These are phyloP conservation scores for Kodamaea fukazawae DNA, from an alignment of 805 yeast species.

Conservation along the genomic window DNA sequence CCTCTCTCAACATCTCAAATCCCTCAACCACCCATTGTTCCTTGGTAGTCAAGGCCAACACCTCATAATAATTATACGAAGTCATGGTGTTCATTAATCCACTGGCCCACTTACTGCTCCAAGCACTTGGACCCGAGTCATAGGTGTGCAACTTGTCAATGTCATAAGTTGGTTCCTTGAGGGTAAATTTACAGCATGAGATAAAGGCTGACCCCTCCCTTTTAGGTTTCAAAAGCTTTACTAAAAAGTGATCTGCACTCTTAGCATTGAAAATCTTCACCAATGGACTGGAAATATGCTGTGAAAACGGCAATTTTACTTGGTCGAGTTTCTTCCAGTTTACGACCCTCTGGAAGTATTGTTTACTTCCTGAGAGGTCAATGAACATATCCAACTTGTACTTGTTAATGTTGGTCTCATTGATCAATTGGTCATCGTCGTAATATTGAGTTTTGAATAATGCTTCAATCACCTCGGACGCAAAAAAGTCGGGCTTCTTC, in stretches of 20 bases:
- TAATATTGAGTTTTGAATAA: constrained; percentile 23
- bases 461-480: constrained; percentile 35
- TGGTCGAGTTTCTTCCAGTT: constrained; percentile 29
- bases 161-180: constrained; percentile 32
- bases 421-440: constrained; percentile 18
- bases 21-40: constrained; percentile 37
- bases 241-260: constrained; percentile 30
- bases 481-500: constrained; percentile 38
- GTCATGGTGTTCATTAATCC: constrained; percentile 29
- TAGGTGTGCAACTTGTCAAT: constrained; percentile 27
- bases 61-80: constrained; percentile 36
- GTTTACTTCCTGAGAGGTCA: constrained; percentile 41
- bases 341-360: constrained; percentile 32
- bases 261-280: constrained; percentile 25
- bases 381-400: constrained; percentile 36
- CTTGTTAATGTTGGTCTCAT: constrained; percentile 18
- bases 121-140: constrained; percentile 27
- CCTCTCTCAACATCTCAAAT: constrained; percentile 22
- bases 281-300: constrained; percentile 16
- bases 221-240: constrained; percentile 39
- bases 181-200: constrained; percentile 33
- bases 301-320: constrained; percentile 27
- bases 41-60: constrained; percentile 24
- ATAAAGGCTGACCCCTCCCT: constrained; percentile 28
- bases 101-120: constrained; percentile 36